phyloP scores from a whole-genome alignment of 768 basidiomycete species.

The Fomitopsis pulvina region DNA sequence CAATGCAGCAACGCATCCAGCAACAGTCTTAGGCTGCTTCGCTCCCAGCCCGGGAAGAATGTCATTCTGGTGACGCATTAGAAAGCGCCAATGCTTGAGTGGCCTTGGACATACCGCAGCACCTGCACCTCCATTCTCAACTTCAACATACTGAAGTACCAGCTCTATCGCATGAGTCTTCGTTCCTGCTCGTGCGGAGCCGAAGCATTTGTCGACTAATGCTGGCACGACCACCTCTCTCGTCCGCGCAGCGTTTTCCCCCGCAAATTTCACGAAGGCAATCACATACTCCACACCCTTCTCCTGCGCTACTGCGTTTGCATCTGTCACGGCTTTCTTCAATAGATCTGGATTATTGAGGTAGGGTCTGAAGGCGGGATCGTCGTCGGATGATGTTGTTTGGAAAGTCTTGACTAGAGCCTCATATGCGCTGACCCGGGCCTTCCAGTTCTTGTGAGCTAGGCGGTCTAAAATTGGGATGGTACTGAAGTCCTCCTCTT shows the following conservation, averaged over 20 bases:
- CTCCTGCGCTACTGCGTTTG: slow-evolving; percentile 97
- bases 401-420: slow-evolving; percentile 81
- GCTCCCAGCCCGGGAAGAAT: slow-evolving; percentile 79
- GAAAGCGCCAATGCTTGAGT: slow-evolving; percentile 15
- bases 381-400: slow-evolving; percentile 85
- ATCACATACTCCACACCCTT: slow-evolving; percentile 90
- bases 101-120: slow-evolving; percentile 65
- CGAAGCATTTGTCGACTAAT: slow-evolving; percentile 93
- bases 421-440: slow-evolving; percentile 90
- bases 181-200: slow-evolving; percentile 85
- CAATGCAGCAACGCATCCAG: slow-evolving; percentile 68
- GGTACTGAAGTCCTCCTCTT: slow-evolving; percentile 87
- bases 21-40: slow-evolving; percentile 93
- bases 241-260: slow-evolving; percentile 79
- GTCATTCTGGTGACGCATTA: slow-evolving; percentile 35
- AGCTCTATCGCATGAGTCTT: slow-evolving; percentile 85
- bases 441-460: slow-evolving; percentile 98
- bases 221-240: slow-evolving; percentile 81
- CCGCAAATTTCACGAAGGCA: slow-evolving; percentile 84
- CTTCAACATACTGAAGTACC: slow-evolving; percentile 84
- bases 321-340: slow-evolving; percentile 83
- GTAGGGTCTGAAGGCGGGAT: slow-evolving; percentile 92
- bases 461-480: slow-evolving; percentile 77
- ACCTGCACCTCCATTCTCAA: slow-evolving; percentile 82
- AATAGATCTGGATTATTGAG: slow-evolving; percentile 68